Evolutionary conservation across 805 yeast genomes (phyloP).

Genomic region (Diddensiella transvaalensis): DNA sequence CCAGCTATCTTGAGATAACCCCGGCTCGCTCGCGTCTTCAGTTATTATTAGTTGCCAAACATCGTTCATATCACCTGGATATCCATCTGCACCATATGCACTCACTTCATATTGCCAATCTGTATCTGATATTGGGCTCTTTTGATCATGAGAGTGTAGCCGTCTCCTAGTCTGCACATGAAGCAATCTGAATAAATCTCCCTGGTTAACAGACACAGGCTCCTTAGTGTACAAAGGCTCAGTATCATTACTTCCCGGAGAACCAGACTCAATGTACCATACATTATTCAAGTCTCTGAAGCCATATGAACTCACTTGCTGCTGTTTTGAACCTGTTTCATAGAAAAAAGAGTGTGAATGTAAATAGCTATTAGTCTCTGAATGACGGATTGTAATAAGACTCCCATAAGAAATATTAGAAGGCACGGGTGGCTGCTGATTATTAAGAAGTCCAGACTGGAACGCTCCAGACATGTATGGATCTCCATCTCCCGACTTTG

Average conservation of each 20-base stretch:
- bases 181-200: conserved; percentile 41
- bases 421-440: conserved; percentile 36
- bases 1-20: conserved; percentile 30
- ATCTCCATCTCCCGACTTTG: conserved; percentile 44
- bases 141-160: conserved; percentile 23
- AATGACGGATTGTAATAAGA: conserved; percentile 60
- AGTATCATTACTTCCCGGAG: neutral
- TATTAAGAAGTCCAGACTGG: conserved; percentile 44
- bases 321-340: conserved; percentile 53
- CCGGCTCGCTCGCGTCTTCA: conserved; percentile 22
- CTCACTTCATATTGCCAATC: conserved; percentile 27
- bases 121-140: conserved; percentile 22
- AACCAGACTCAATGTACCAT: conserved; percentile 53
- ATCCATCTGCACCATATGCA: conserved; percentile 51
- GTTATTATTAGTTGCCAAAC: conserved; percentile 51
- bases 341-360: conserved; percentile 61
- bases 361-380: conserved; percentile 56
- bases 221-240: neutral
- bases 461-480: conserved; percentile 52
- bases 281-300: conserved; percentile 55
- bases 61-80: conserved; percentile 53
- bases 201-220: neutral
- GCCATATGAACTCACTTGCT: conserved; percentile 64
- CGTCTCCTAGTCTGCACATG: conserved; percentile 33
- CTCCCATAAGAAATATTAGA: conserved; percentile 61